Conservation (phyloP, 2,329 filamentous ascomycete species). For the Didymella pomorum region DNA sequence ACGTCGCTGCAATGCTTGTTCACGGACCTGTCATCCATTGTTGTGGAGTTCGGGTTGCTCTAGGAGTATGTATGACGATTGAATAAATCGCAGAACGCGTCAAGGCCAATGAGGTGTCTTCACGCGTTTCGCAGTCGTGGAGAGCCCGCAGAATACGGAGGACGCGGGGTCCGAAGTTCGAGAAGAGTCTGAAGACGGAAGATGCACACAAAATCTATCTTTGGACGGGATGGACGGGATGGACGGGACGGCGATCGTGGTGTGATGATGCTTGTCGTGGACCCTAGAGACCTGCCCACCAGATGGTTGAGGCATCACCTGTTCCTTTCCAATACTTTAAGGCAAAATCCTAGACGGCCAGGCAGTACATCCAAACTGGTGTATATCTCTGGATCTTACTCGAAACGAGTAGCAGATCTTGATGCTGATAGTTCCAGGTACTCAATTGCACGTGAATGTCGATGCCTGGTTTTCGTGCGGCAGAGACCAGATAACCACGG, state of each 20-base stretch:
- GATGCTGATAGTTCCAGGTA: too few relatives aligned
- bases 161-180: slow-evolving; percentile 11
- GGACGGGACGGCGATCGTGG: neutral
- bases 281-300: neutral
- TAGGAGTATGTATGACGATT: slow-evolving; percentile 38
- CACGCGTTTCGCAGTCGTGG: slow-evolving; percentile 5
- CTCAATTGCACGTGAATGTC: too few relatives aligned
- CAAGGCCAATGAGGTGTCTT: slow-evolving; percentile 24
- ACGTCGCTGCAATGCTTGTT: slow-evolving; percentile 27
- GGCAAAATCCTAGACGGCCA: too few relatives aligned
- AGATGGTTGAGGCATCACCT: too few relatives aligned
- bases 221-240: neutral
- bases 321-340: too few relatives aligned
- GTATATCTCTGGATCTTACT: too few relatives aligned
- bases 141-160: slow-evolving; percentile 7
- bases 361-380: too few relatives aligned
- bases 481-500: too few relatives aligned
- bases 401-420: too few relatives aligned
- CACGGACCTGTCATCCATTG: slow-evolving; percentile 21
- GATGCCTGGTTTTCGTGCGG: too few relatives aligned
- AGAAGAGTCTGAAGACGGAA: neutral
- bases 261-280: neutral
- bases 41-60: slow-evolving; percentile 22
- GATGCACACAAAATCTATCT: neutral
- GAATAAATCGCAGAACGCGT: slow-evolving; percentile 25